These are phyloP conservation scores for Calonectria hawksworthii DNA, from an alignment of 2,329 filamentous ascomycete species.

Conservation along the genomic window DNA sequence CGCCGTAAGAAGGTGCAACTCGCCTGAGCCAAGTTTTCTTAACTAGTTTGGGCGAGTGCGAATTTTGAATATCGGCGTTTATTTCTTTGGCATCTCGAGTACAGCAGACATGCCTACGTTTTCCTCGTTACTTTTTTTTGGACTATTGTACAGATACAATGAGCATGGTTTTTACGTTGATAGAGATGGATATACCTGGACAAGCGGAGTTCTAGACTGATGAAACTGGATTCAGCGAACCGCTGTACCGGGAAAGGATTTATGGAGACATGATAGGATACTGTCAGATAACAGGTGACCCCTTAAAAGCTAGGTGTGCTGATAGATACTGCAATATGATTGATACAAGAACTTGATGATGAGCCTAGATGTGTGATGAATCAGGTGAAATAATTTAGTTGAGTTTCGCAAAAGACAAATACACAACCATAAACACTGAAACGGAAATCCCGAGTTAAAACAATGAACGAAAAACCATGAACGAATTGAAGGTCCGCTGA, in stretches of 20 bases:
- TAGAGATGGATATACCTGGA: slow-evolving; percentile 2
- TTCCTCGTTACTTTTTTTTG: neutral
- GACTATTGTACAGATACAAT: slow-evolving; percentile 7
- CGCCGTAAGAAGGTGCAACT: slow-evolving; percentile 57
- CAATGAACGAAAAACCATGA: neutral
- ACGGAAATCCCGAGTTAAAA: neutral
- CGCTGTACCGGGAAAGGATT: neutral
- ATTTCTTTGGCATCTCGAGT: neutral
- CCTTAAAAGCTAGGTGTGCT: neutral
- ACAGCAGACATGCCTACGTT: neutral
- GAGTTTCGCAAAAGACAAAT: neutral
- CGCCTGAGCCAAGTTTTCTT: slow-evolving; percentile 12
- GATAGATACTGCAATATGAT: neutral
- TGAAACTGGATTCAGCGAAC: neutral
- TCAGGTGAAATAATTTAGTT: neutral
- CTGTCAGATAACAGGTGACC: neutral
- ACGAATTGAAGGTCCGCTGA: neutral
- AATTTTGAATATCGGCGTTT: slow-evolving; percentile 7
- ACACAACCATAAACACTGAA: too few relatives aligned
- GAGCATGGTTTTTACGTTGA: neutral
- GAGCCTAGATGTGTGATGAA: too few relatives aligned
- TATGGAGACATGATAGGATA: neutral
- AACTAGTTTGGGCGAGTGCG: neutral
- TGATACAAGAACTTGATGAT: neutral
- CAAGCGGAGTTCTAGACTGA: neutral